phyloP scores from a whole-genome alignment of 805 yeast species.

The Nematodospora valgi region DNA sequence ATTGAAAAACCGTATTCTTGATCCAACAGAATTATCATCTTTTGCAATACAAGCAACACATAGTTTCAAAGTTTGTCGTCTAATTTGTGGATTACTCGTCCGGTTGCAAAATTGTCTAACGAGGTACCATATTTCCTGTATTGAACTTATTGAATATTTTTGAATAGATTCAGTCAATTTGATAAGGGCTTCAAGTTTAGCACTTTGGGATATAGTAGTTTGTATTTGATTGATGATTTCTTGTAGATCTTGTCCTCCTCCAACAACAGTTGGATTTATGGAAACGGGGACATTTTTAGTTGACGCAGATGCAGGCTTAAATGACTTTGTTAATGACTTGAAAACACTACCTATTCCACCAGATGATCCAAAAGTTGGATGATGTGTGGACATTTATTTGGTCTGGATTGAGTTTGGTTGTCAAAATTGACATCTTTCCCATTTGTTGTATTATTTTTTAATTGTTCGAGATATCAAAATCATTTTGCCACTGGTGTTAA shows the following conservation, averaged over 20 bases:
- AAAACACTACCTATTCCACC: conserved; percentile 41
- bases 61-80: conserved; percentile 50
- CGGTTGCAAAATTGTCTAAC: conserved; percentile 54
- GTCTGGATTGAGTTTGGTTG: too few relatives aligned
- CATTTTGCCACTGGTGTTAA: too few relatives aligned
- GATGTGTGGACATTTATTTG: conserved; percentile 20
- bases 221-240: conserved; percentile 36
- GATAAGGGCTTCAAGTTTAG: conserved; percentile 49
- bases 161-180: conserved; percentile 49
- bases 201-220: conserved; percentile 26
- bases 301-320: conserved; percentile 26
- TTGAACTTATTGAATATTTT: conserved; percentile 50
- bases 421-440: too few relatives aligned
- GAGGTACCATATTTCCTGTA: conserved; percentile 75
- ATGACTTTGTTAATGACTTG: conserved; percentile 36
- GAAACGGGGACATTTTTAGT: conserved; percentile 26
- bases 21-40: conserved; percentile 48
- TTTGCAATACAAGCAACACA: conserved; percentile 53
- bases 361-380: conserved; percentile 23
- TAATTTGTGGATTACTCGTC: conserved; percentile 17
- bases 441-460: too few relatives aligned
- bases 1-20: conserved; percentile 54
- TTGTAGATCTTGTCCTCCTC: conserved; percentile 42
- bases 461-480: too few relatives aligned
- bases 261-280: conserved; percentile 43